These are phyloP conservation scores for Spinacia oleracea DNA, from an alignment of 179 eudicot genomes.

Conservation along the genomic window DNA sequence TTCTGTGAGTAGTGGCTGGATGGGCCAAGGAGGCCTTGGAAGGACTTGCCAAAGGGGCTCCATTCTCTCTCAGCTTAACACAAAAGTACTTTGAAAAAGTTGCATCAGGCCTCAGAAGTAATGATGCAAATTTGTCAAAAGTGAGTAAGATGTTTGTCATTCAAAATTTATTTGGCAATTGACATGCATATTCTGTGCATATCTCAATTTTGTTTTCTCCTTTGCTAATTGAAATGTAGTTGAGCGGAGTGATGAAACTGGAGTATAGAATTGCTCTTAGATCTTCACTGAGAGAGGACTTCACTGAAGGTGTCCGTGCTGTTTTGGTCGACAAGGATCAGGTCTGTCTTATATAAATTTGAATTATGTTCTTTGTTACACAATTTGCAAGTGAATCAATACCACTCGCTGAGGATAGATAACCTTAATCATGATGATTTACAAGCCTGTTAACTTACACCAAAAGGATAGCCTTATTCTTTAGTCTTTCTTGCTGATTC, in stretches of 20 bases:
- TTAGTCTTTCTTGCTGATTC: not conserved
- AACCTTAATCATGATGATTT: not conserved
- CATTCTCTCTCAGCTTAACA: constrained; percentile 75
- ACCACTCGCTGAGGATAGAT: not conserved
- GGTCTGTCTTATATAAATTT: constrained; percentile 41
- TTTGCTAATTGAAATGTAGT: constrained; percentile 35
- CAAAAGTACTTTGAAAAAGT: constrained; percentile 74
- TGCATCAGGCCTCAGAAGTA: constrained; percentile 63
- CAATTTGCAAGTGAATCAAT: not conserved
- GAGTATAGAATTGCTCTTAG: constrained; percentile 90
- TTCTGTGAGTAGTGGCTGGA: constrained; percentile 56
- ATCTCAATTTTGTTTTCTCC: not conserved
- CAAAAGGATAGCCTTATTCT: not conserved
- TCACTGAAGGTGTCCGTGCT: constrained; percentile 92
- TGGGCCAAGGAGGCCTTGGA: constrained; percentile 91
- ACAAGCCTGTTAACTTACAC: not conserved
- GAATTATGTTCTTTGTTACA: not conserved
- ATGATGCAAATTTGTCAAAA: constrained; percentile 52
- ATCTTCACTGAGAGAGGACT: constrained; percentile 79
- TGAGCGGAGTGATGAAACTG: constrained; percentile 84
- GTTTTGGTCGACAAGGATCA: constrained; percentile 97
- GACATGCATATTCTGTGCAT: not conserved
- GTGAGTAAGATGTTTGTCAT: constrained; percentile 36
- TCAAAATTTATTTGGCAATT: too few species aligned
- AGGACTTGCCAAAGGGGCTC: constrained; percentile 81